phyloP scores from a whole-genome alignment of 352 stramenopile genomes.

The Phytophthora ramorum region DNA sequence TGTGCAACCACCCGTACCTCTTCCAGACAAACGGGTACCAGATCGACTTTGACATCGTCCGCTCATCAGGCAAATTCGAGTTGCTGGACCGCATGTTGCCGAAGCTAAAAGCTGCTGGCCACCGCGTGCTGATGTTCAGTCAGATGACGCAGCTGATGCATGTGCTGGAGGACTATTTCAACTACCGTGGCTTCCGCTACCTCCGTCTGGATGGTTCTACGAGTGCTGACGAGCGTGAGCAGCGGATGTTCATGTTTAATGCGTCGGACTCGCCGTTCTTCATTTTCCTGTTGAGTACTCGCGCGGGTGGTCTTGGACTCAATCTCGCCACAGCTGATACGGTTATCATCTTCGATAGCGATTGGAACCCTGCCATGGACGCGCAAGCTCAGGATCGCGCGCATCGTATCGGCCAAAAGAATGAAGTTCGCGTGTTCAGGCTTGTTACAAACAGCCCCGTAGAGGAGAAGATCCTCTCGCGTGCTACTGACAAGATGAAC shows the following conservation, averaged over 20 bases:
- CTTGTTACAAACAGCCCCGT: constrained; percentile 88
- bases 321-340: constrained; percentile 99
- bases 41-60: constrained; percentile 88
- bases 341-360: constrained; percentile 99
- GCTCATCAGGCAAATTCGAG: constrained; percentile 94
- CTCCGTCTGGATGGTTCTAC: constrained; percentile 97
- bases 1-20: constrained; percentile 91
- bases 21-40: constrained; percentile 88
- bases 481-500: constrained; percentile 92
- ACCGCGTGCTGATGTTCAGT: constrained; percentile 92
- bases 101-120: constrained; percentile 93
- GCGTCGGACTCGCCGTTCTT: constrained; percentile 91
- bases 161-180: constrained; percentile 92
- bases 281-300: constrained; percentile 97
- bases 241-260: constrained; percentile 99
- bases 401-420: constrained; percentile 93
- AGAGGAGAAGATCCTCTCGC: constrained; percentile 90
- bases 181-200: constrained; percentile 93
- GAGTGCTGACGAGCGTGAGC: constrained; percentile 96
- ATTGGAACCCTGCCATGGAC: constrained; percentile 99
- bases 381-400: constrained; percentile 92
- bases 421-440: constrained; percentile 89
- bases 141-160: constrained; percentile 93
- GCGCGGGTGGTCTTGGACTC: constrained; percentile 96
- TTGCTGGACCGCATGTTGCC: constrained; percentile 97